These are phyloP conservation scores for Daldinia bambusicola DNA, from an alignment of 495 filamentous ascomycete species.

Conservation along the genomic window DNA sequence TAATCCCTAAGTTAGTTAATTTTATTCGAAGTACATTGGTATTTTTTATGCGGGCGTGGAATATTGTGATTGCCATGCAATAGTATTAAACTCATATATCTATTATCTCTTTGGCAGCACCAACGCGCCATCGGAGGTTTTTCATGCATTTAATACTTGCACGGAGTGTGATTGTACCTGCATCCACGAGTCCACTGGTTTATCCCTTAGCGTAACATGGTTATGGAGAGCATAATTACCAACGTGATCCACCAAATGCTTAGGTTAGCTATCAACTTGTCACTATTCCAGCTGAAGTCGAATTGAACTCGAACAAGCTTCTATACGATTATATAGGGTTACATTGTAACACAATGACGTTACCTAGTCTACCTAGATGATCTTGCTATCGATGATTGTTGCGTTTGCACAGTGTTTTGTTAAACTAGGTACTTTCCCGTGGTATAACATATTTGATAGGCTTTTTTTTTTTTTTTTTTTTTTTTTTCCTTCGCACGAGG, in stretches of 20 bases:
- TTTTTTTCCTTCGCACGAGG: background rate
- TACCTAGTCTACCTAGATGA: no score
- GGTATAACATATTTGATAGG: no score
- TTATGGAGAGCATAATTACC: conserved; percentile 6
- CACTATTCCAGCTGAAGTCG: background rate
- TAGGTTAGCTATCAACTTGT: background rate
- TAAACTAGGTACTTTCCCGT: no score
- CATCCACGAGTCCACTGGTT: conserved; percentile 25
- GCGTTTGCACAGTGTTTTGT: no score
- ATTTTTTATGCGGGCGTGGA: background rate
- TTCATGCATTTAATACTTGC: conserved; percentile 24
- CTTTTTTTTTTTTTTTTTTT: no score
- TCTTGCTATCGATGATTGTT: no score
- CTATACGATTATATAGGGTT: background rate
- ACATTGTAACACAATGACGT: background rate
- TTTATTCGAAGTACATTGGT: background rate
- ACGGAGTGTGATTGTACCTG: conserved; percentile 37
- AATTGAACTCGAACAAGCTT: background rate
- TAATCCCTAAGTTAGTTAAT: no score
- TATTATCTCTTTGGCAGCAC: background rate
- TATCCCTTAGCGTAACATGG: conserved; percentile 27
- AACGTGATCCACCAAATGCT: background rate
- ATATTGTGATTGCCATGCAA: background rate
- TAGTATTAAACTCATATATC: background rate
- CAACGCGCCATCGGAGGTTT: conserved; percentile 27